Percentiles rank a stretch among this genome's conserved stretches.
These are phyloP conservation scores for Carex pumila DNA, from an alignment of 176 grass and related monocot genomes.

Conservation along the genomic window DNA sequence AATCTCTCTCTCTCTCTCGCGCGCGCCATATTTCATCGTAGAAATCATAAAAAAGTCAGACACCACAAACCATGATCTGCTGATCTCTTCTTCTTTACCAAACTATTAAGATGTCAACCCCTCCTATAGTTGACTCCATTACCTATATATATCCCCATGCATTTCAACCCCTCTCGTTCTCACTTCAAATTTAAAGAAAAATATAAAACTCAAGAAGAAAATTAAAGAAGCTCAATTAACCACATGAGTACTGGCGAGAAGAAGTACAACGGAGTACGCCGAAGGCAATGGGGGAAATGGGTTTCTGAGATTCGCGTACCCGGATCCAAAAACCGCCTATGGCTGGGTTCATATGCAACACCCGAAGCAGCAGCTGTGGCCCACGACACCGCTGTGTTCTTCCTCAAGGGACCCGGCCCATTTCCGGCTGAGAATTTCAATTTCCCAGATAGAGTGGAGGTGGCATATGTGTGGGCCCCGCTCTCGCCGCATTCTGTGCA, in stretches of 20 bases:
- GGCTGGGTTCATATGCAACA: conserved; percentile 85
- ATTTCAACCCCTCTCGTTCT: neutral
- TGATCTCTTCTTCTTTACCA: neutral
- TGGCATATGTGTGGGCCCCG: neutral
- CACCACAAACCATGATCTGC: neutral
- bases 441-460: conserved; percentile 51
- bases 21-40: no score
- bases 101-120: conserved; percentile 21
- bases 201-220: neutral
- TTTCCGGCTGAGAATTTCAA: conserved; percentile 29
- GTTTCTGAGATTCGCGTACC: conserved; percentile 95
- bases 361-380: conserved; percentile 85
- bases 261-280: conserved; percentile 66
- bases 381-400: conserved; percentile 79
- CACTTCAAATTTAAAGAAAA: neutral
- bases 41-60: neutral
- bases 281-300: conserved; percentile 86
- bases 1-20: neutral
- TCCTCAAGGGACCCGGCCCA: conserved; percentile 34
- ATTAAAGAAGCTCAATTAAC: neutral
- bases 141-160: conserved; percentile 28
- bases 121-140: conserved; percentile 18
- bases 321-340: conserved; percentile 63
- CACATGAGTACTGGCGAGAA: conserved; percentile 6
- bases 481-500: conserved; percentile 66